These are phyloP conservation scores for Angomonas ambiguus DNA, from an alignment of 208 protist species.

Conservation along the genomic window DNA sequence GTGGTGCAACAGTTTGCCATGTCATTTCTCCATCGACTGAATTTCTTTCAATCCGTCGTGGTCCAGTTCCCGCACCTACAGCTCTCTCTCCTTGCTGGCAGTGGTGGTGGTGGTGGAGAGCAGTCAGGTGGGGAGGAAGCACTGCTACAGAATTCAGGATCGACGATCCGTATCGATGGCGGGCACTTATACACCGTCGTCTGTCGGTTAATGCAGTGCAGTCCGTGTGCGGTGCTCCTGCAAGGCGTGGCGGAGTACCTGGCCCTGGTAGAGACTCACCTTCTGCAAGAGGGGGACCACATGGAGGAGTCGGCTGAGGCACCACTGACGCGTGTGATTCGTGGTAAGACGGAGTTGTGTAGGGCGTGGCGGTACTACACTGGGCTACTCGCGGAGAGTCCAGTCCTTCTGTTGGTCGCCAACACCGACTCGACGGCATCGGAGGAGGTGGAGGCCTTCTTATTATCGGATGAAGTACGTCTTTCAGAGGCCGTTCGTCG, in stretches of 20 bases:
- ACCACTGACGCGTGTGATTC: neutral
- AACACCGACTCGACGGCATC: too few relatives aligned
- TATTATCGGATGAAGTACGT: too few relatives aligned
- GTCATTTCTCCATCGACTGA: constrained; percentile 5
- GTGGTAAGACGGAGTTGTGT: neutral
- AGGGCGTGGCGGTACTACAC: neutral
- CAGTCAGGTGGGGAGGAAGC: too few relatives aligned
- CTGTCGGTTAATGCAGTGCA: constrained; percentile 30
- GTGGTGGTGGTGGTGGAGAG: too few relatives aligned
- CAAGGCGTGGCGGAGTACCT: constrained; percentile 64
- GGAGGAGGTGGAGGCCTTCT: too few relatives aligned
- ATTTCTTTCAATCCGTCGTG: constrained; percentile 23
- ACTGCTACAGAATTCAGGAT: too few relatives aligned
- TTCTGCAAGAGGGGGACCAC: neutral
- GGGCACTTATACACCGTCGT: too few relatives aligned
- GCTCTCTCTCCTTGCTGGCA: too few relatives aligned
- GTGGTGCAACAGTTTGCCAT: neutral
- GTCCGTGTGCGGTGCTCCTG: constrained; percentile 64
- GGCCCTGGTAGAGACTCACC: neutral
- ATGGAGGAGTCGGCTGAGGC: neutral
- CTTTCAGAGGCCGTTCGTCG: too few relatives aligned
- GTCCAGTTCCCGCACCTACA: constrained; percentile 41
- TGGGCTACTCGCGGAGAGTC: constrained; percentile 28
- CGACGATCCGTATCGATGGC: too few relatives aligned
- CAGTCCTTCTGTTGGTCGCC: too few relatives aligned